Evolutionary conservation across 2,329 filamentous ascomycete genomes (phyloP), one percentile per base, ranked within the genome.

Genomic region (Colletotrichum melonis): DNA sequence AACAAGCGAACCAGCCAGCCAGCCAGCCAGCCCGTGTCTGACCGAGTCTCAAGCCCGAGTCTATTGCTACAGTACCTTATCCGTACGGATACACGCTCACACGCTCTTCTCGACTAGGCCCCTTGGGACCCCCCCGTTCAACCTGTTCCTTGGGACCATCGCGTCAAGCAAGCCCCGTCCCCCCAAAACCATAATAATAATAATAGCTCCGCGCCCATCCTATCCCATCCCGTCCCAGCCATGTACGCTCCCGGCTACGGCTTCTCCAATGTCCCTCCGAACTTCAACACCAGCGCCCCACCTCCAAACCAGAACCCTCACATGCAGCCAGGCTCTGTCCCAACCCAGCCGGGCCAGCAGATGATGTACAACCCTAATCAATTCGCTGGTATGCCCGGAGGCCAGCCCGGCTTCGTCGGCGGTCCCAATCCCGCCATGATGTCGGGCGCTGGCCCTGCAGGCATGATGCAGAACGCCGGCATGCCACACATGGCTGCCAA

Each of bases 391-490:
- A 89, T 91, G 87, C 63, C 71, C 19, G 75, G 68, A 28, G 83
- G 82, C 67, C 88, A 89, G 79, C 84, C 82, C 72, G 82, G 80
- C 75, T 90, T 89, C 77, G 84, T 84, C 63, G 85, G 85, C 60
- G 86, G 84, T 76, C 86, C 86, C 65, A 89, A 88, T 76, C 83
- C 85, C 66, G 83, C 88, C 81, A 89, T 91, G 87, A 89, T 89
- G 85, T 82, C 84, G 63, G 85, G 83, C 76, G 81, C 82, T 75
- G 87, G 86, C 54, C 85, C 87, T 82, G 86, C 84, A 81, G 88
- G 86, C 78, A 91, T 92, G 89, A 91, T 92, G 90, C 90, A 89
- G 82, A 90, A 87, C 80, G 81, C 88, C 77, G 87, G 83, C 79
- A 89, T 91, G 88, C 86, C 86, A 75, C 88, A 88, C 80, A 90